Percentiles rank a stretch among this genome's conserved stretches.
These are phyloP conservation scores for Poronia punctata DNA, from an alignment of 495 filamentous ascomycete species.

Conservation along the genomic window DNA sequence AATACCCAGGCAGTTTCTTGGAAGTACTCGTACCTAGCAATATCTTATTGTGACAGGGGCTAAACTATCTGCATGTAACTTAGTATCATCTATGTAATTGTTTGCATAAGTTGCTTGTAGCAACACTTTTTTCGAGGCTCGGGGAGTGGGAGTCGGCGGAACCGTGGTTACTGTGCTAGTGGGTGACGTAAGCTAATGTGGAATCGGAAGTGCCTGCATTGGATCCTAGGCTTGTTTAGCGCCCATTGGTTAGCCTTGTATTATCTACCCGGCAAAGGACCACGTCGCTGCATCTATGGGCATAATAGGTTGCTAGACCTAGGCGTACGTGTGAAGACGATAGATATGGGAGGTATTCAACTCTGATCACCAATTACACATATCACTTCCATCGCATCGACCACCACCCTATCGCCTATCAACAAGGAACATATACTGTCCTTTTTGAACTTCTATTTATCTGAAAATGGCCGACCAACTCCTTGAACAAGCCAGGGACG, in stretches of 20 bases:
- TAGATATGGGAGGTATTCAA: neutral
- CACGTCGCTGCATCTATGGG: constrained; percentile 3
- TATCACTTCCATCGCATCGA: too few species aligned
- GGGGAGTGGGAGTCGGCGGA: too few species aligned
- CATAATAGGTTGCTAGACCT: neutral
- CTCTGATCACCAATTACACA: too few species aligned
- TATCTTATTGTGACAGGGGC: too few species aligned
- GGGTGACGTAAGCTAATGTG: too few species aligned
- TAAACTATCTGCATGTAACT: too few species aligned
- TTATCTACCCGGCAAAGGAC: neutral
- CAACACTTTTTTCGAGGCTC: too few species aligned
- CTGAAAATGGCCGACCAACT: constrained; percentile 66
- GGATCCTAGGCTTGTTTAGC: constrained; percentile 1
- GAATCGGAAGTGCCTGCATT: neutral
- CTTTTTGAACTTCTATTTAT: neutral
- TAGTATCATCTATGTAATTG: too few species aligned
- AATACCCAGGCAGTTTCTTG: too few species aligned
- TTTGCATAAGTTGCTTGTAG: too few species aligned
- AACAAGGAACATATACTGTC: neutral
- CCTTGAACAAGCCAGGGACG: constrained; percentile 65
- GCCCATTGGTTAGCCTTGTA: constrained; percentile 3
- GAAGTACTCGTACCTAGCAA: too few species aligned
- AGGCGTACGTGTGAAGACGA: neutral
- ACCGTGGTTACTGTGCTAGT: too few species aligned
- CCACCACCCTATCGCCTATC: neutral